A percentile compares a stretch with the other conserved stretches of the same genome.
Conservation (phyloP, 805 yeast genomes). For the Wickerhamomyces bovis region DNA sequence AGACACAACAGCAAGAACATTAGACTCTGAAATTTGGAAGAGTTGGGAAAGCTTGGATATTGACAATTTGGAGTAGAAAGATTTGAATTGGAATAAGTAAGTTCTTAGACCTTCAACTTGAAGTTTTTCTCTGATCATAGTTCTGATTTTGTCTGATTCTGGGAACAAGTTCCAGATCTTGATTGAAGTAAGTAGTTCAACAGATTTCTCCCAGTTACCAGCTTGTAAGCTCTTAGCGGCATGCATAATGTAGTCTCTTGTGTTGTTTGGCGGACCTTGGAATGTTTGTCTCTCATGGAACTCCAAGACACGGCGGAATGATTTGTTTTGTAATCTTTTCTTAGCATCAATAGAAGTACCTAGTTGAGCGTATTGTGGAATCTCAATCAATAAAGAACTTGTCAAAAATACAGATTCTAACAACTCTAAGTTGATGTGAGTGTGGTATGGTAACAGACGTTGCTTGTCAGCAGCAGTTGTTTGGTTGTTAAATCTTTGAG, state of each 20-base stretch:
- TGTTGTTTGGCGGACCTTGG: constrained; percentile 97
- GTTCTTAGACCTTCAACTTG: constrained; percentile 90
- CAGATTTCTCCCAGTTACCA: constrained; percentile 85
- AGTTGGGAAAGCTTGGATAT: constrained; percentile 54
- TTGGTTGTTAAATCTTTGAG: constrained; percentile 56
- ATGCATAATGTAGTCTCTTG: constrained; percentile 87
- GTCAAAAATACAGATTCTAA: constrained; percentile 93
- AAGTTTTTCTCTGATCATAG: constrained; percentile 69
- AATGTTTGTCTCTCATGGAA: constrained; percentile 90
- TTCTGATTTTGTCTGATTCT: constrained; percentile 57
- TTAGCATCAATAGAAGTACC: constrained; percentile 49
- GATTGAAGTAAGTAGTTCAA: constrained; percentile 64
- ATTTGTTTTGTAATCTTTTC: constrained; percentile 63
- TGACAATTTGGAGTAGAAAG: constrained; percentile 70
- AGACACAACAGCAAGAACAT: constrained; percentile 58
- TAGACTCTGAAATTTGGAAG: constrained; percentile 55
- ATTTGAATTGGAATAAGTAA: constrained; percentile 80
- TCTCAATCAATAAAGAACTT: constrained; percentile 80
- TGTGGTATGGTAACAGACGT: constrained; percentile 92
- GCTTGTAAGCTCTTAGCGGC: constrained; percentile 84
- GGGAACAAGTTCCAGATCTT: constrained; percentile 84
- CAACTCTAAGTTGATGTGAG: constrained; percentile 94
- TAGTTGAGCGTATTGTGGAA: constrained; percentile 81
- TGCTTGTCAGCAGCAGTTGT: constrained; percentile 59
- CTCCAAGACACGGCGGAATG: constrained; percentile 87